phyloP scores from a whole-genome alignment of 495 filamentous ascomycete species.

The Lophiotrema nucula region DNA sequence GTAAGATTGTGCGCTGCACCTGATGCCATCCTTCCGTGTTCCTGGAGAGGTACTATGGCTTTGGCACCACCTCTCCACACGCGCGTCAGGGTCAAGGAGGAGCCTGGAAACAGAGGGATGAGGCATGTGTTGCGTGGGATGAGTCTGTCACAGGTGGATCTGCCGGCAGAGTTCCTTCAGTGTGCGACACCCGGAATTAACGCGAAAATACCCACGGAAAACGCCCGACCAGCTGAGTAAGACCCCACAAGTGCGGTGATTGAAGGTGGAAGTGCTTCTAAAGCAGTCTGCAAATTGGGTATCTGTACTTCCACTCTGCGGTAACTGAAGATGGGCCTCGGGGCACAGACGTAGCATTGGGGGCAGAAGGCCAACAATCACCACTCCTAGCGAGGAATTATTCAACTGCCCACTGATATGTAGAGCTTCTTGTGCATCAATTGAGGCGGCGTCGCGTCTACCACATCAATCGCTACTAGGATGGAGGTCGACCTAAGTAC shows the following conservation, averaged over 20 bases:
- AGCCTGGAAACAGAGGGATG: neutral
- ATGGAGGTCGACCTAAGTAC: no score
- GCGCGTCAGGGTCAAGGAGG: neutral
- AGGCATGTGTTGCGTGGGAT: slow-evolving; percentile 11
- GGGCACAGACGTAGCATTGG: no score
- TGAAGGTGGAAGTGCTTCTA: neutral
- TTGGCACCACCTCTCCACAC: neutral
- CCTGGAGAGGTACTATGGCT: neutral
- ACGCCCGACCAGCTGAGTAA: neutral
- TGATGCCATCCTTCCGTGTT: neutral
- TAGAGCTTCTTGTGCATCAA: no score
- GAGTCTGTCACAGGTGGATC: slow-evolving; percentile 20
- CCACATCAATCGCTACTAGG: no score
- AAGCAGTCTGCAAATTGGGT: neutral
- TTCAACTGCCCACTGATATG: no score
- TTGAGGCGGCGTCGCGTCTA: no score
- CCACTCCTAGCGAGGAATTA: no score
- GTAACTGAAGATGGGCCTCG: no score
- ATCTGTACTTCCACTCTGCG: neutral
- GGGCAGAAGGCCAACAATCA: no score
- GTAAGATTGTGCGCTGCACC: neutral
- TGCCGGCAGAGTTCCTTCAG: neutral
- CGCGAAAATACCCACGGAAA: neutral
- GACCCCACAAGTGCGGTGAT: neutral
- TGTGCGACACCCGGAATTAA: slow-evolving; percentile 22